Evolutionary conservation across 306 rosid species (phyloP).

Genomic region (Vicia faba): DNA sequence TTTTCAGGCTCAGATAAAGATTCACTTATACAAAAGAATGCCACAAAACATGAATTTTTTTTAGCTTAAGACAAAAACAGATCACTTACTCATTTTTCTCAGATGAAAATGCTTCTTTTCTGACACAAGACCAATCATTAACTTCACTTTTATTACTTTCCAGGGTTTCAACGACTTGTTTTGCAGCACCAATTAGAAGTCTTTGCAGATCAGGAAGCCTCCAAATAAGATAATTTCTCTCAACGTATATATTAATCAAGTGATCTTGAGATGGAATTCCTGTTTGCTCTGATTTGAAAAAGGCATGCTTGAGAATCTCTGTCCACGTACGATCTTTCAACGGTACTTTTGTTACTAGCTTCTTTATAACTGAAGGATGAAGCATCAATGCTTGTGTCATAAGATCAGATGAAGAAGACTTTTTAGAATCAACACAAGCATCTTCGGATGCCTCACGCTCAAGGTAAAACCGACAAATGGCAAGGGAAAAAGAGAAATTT

Average conservation of each 20-base stretch:
- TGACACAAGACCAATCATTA: constrained; percentile 87
- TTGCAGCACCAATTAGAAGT: constrained; percentile 67
- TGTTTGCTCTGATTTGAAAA: constrained; percentile 70
- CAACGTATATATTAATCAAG: constrained; percentile 76
- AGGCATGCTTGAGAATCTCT: constrained; percentile 56
- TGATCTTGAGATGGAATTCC: constrained; percentile 83
- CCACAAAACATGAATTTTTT: constrained; percentile 2
- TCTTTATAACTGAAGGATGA: constrained; percentile 81
- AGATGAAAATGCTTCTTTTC: constrained; percentile 88
- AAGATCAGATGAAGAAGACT: constrained; percentile 72
- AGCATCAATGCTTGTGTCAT: constrained; percentile 98
- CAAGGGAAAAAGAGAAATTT: constrained; percentile 90
- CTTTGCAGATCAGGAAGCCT: constrained; percentile 90
- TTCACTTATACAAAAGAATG: constrained; percentile 12
- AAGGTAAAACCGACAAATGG: constrained; percentile 75
- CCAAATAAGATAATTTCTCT: constrained; percentile 86
- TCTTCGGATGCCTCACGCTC: constrained; percentile 58
- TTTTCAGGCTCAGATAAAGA: constrained; percentile 14
- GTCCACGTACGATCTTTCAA: constrained; percentile 83
- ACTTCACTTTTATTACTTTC: constrained; percentile 60
- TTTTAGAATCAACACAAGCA: constrained; percentile 42
- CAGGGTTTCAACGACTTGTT: constrained; percentile 61
- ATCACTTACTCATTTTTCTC: constrained; percentile 87
- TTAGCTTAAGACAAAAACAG: constrained; percentile 1
- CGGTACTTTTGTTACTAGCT: constrained; percentile 83